Percentiles rank a stretch among this genome's conserved stretches.
These are phyloP conservation scores for Sclerotiophoma versabilis DNA, from an alignment of 2,329 filamentous ascomycete genomes.

Conservation along the genomic window DNA sequence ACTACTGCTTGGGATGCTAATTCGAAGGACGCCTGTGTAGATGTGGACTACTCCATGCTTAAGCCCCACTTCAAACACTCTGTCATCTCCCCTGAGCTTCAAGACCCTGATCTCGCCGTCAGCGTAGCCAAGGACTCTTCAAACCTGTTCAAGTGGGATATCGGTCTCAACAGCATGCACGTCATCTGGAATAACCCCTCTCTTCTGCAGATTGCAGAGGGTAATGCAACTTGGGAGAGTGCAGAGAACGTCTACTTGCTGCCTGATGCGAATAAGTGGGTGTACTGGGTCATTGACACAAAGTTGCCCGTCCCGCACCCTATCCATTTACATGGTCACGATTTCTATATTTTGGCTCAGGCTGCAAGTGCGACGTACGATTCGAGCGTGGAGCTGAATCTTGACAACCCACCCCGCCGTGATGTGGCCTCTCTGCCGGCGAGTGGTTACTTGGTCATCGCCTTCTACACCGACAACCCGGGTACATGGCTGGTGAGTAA, in stretches of 20 bases:
- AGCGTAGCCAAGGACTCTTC: conserved; percentile 16
- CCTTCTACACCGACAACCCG: conserved; percentile 61
- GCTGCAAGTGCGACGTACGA: conserved; percentile 37
- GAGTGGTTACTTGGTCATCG: conserved; percentile 53
- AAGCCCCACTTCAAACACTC: conserved; percentile 24
- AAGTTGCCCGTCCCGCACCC: conserved; percentile 45
- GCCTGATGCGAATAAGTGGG: conserved; percentile 40
- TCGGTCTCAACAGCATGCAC: conserved; percentile 53
- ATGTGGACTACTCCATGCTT: conserved; percentile 39
- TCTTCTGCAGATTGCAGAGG: conserved; percentile 43
- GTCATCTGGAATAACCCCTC: conserved; percentile 58
- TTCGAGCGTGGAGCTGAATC: conserved; percentile 15
- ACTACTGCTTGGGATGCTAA: conserved; percentile 33
- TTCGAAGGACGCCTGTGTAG: conserved; percentile 41
- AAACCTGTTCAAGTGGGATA: conserved; percentile 34
- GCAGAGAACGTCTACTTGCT: conserved; percentile 32
- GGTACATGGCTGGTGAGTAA: conserved; percentile 47
- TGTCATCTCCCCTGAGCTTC: conserved; percentile 14
- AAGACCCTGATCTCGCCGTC: conserved; percentile 22
- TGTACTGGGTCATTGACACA: conserved; percentile 52
- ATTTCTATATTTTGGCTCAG: conserved; percentile 61
- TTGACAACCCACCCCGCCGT: conserved; percentile 36
- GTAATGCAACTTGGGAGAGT: conserved; percentile 26
- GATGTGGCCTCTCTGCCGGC: conserved; percentile 40
- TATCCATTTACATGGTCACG: conserved; percentile 57